Conservation (phyloP, 345 rosid species). For the Triadica sebifera region DNA sequence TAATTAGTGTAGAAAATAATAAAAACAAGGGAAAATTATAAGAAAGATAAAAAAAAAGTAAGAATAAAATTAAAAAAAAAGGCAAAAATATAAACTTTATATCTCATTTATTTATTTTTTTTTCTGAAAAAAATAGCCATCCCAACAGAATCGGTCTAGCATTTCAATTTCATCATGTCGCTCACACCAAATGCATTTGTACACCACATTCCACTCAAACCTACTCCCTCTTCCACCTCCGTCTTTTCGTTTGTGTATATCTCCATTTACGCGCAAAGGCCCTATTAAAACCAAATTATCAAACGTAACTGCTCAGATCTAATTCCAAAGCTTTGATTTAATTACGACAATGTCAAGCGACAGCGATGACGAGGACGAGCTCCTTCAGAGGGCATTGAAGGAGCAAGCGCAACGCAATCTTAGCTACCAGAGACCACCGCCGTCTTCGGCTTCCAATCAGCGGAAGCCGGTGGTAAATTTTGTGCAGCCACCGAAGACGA, state of each 20-base stretch:
- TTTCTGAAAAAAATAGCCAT: neutral
- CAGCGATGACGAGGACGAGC: constrained; percentile 95
- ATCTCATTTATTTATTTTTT: no score
- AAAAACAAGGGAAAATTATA: no score
- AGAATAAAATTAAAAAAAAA: no score
- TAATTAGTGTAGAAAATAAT: no score
- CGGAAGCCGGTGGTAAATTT: constrained; percentile 66
- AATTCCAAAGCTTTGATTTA: neutral
- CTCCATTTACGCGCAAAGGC: neutral
- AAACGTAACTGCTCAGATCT: constrained; percentile 4
- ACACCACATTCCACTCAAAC: neutral
- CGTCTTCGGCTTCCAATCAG: constrained; percentile 20
- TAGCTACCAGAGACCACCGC: constrained; percentile 59
- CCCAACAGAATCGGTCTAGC: neutral
- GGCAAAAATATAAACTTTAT: no score
- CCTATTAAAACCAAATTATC: neutral
- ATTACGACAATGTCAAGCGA: constrained; percentile 66
- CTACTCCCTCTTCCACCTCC: neutral
- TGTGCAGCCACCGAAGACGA: constrained; percentile 60
- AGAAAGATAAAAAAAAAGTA: no score
- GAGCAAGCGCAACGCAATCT: constrained; percentile 82
- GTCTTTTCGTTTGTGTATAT: neutral
- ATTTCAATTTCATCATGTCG: neutral
- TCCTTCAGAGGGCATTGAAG: constrained; percentile 88
- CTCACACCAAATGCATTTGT: neutral